Evolutionary conservation across 1,139 yeast genomes (phyloP), one percentile per base, ranked within the genome.

Genomic region (Pichia sp.): DNA sequence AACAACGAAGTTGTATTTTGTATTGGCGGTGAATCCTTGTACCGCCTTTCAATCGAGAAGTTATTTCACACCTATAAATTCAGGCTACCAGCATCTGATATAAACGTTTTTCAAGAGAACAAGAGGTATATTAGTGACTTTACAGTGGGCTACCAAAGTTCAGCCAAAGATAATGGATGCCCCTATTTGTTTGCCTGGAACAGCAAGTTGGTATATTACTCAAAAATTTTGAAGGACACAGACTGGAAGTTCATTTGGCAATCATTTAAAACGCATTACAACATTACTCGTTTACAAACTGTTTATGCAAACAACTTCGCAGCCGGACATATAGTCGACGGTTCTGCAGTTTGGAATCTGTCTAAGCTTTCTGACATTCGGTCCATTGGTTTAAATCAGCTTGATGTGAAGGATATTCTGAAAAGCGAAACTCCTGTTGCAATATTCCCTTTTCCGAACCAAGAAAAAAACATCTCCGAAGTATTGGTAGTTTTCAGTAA

Each of bases 1-100:
- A 78, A 82, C 4, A 77, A 78, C 31, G 74, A 58, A 80, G 84
- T 86, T 45, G 73, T 87, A 11, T 71, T 89, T 15, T 71, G 87
- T 2, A 72, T 89, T 51, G 79, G 84, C 15, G 85, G 80, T 57
- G 81, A 78, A 59, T 76, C 77, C 16, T 72, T 92, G 50, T 75
- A 82, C 54, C 84, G 86, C 68, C 83, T 84, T 61, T 79, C 82
- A 32, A 71, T 90, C 63, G 74, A 72, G 65, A 67, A 66, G 66
- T 53, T 76, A 60, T 58, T 59, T 31, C 52, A 56, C 3, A 57
- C 63, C 15, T 66, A 62, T 45, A 70, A 42, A 41, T 45, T 46
- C 16, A 36, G 51, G 4, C 45, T 63, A 8, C 51, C 53, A 3
- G 44, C 53, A 13, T 58, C 63, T 46, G 65, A 63, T 45, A 55